phyloP scores from a whole-genome alignment of 805 yeast species.

The Wickerhamiella slavikovae region DNA sequence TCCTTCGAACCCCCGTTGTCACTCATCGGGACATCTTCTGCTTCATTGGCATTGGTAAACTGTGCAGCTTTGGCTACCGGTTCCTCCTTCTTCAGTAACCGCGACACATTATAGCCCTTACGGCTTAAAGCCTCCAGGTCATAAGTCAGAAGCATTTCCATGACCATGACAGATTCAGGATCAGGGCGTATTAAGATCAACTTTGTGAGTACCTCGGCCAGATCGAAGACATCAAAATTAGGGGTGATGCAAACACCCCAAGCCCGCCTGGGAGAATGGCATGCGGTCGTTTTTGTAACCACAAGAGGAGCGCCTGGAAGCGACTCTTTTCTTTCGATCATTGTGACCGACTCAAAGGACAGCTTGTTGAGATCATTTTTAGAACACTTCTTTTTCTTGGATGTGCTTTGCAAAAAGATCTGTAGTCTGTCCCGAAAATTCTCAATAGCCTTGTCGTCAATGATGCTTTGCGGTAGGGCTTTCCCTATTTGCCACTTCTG shows the following conservation, averaged over 20 bases:
- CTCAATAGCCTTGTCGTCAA: slow-evolving; percentile 2
- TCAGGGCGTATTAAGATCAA: slow-evolving; percentile 14
- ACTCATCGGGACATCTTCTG: no score
- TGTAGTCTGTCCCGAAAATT: slow-evolving; percentile 16
- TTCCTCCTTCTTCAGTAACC: slow-evolving; percentile 13
- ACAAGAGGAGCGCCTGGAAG: slow-evolving; percentile 11
- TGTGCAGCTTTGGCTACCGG: no score
- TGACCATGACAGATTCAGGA: slow-evolving; percentile 20
- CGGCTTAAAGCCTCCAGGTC: slow-evolving; percentile 14
- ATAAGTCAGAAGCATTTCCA: slow-evolving; percentile 18
- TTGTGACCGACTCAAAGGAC: slow-evolving; percentile 10
- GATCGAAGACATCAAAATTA: slow-evolving; percentile 19
- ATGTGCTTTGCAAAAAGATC: slow-evolving; percentile 16
- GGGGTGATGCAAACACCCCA: slow-evolving; percentile 10
- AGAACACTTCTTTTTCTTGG: slow-evolving; percentile 4
- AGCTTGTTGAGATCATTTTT: slow-evolving; percentile 7
- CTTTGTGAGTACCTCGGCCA: slow-evolving; percentile 16
- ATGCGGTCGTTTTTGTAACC: slow-evolving; percentile 4
- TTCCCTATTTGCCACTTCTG: no score
- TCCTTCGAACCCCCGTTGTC: no score
- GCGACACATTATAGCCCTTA: slow-evolving; percentile 21
- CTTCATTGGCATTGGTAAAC: no score
- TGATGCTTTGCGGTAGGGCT: slow-evolving; percentile 13
- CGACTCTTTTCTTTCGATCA: slow-evolving; percentile 12
- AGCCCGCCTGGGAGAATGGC: slow-evolving; percentile 4